Evolutionary conservation across 2,329 filamentous ascomycete species (phyloP), one percentile per base, ranked within the genome.

Genomic region (Cladophialophora psammophila): DNA sequence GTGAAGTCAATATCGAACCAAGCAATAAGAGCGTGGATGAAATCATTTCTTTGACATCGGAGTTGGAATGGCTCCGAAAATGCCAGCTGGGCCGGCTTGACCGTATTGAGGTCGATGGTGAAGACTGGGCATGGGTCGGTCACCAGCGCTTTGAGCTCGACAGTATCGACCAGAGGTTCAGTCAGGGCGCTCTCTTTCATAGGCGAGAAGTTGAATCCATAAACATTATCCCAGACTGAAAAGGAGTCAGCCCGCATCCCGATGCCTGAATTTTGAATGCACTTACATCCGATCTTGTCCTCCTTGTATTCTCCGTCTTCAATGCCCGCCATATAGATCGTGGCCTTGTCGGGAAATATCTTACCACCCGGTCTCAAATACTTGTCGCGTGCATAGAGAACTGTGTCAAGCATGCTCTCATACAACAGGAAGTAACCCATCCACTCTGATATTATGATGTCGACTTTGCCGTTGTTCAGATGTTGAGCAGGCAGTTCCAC

Each of bases 1-100:
- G 92, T 91, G 83, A 99, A 99, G 77, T 98, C 94, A 75, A 99
- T 98, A 78, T 99, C 95, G 83, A 99, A 99, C 95, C 95, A 99
- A 10, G 94, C 91, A 74, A 99, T 96, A 64, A 99, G 84, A 64
- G 95, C 95, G 81, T 99, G 95, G 76, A 98, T 87, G 81, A 96
- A 98, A 83, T 99, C 95, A 78, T 92, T 92, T 73, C 94, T 91
- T 77, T 92, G 91, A 72, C 88, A 88, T 58, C 85, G 82, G 61
- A 99, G 88, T 73, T 86, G 85, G 82, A 94, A 98, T 38, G 90
- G 89, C 40, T 89, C 86, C 72, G 84, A 86, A 85, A 98, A 99
- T 69, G 92, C 88, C 65, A 99, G 88, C 76, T 99, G 94, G 60
- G 86, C 88, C 6, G 89, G 84, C 60, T 88, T 93, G 83, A 94